Evolutionary conservation across 129 eudicot genomes (phyloP).

Genomic region (Lactuca sativa): DNA sequence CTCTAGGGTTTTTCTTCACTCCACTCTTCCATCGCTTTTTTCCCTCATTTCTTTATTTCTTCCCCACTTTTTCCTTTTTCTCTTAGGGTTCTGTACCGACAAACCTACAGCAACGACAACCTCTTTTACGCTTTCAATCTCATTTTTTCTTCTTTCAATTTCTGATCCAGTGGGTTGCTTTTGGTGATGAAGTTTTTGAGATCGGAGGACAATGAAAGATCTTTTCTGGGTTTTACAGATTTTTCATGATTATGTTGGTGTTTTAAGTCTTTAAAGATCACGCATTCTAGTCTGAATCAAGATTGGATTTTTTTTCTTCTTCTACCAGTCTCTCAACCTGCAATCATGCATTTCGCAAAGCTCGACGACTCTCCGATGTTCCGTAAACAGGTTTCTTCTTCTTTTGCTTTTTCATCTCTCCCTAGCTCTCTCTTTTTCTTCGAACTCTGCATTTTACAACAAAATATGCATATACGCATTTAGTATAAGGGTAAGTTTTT

Average conservation of each 20-base stretch:
- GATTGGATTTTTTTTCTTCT: conserved; percentile 2
- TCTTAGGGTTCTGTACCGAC: conserved; percentile 50
- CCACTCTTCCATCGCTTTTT: conserved; percentile 20
- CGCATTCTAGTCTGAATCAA: conserved; percentile 21
- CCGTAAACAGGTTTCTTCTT: conserved; percentile 72
- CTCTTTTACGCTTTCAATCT: conserved; percentile 7
- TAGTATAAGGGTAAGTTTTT: neutral
- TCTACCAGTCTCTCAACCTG: conserved; percentile 1
- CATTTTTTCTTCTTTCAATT: neutral
- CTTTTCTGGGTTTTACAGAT: conserved; percentile 26
- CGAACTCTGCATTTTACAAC: conserved; percentile 10
- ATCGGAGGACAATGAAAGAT: conserved; percentile 40
- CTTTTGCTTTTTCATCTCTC: conserved; percentile 7
- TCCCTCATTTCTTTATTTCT: conserved; percentile 14
- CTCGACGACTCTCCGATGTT: conserved; percentile 99
- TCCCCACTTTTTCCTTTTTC: neutral
- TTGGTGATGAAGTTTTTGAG: conserved; percentile 21
- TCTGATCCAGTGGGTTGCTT: conserved; percentile 18
- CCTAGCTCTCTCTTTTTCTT: conserved; percentile 7
- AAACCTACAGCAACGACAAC: neutral
- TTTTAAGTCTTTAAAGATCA: conserved; percentile 11
- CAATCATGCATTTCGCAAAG: conserved; percentile 88
- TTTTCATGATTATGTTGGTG: conserved; percentile 8
- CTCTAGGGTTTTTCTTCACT: conserved; percentile 36
- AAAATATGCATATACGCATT: neutral